These are phyloP conservation scores for Amanita inopinata DNA, from an alignment of 768 basidiomycete species.

Conservation along the genomic window DNA sequence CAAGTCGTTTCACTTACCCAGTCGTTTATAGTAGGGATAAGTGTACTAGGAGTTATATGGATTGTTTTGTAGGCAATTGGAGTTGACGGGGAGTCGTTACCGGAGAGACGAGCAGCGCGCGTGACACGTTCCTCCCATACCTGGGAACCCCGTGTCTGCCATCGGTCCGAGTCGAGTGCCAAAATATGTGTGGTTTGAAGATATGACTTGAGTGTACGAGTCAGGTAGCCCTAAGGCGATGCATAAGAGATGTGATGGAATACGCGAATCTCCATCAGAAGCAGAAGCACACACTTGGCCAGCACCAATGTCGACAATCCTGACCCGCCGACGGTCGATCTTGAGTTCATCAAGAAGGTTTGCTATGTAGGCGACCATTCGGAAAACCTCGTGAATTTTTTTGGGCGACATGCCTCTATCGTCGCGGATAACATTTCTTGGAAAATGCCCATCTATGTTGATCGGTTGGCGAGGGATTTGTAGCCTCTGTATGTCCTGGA, in stretches of 20 bases:
- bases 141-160: conserved; percentile 50
- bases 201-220: conserved; percentile 33
- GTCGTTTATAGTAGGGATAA: conserved; percentile 35
- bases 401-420: conserved; percentile 61
- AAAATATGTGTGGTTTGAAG: conserved; percentile 37
- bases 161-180: conserved; percentile 54
- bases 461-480: conserved; percentile 8
- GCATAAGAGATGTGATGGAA: conserved; percentile 1
- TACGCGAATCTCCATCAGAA: conserved; percentile 2
- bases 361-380: conserved; percentile 48
- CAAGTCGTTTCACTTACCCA: conserved; percentile 36
- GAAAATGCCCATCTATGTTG: background rate
- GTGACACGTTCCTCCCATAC: conserved; percentile 27
- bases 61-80: conserved; percentile 48
- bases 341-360: conserved; percentile 15
- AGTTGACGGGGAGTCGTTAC: background rate
- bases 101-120: conserved; percentile 13
- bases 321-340: conserved; percentile 12
- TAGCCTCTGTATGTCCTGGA: conserved; percentile 5
- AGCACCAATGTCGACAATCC: conserved; percentile 65
- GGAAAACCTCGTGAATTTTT: conserved; percentile 61
- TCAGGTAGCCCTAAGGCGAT: conserved; percentile 55
- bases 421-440: conserved; percentile 6
- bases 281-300: conserved; percentile 41
- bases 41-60: conserved; percentile 38